These are phyloP conservation scores for Bruguiera gymnorhiza DNA, from an alignment of 345 rosid genomes.

Conservation along the genomic window DNA sequence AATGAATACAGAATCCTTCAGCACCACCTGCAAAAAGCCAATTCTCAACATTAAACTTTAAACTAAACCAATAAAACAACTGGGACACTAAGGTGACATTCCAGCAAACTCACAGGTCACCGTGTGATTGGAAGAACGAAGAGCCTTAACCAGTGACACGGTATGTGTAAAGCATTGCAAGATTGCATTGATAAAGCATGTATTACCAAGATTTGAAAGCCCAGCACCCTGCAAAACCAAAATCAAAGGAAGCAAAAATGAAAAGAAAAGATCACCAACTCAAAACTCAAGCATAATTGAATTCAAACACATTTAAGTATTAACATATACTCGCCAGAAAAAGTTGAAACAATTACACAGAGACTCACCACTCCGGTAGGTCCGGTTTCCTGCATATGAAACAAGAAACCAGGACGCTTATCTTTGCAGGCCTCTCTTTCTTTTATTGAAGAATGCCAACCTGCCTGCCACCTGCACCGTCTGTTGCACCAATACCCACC, in stretches of 20 bases:
- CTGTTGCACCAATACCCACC: too few species aligned
- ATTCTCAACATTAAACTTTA: constrained; percentile 12
- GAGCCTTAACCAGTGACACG: constrained; percentile 60
- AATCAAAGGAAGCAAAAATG: not conserved
- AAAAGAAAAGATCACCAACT: not conserved
- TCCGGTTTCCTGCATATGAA: not conserved
- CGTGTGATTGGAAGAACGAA: constrained; percentile 39
- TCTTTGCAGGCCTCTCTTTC: not conserved
- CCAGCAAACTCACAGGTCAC: constrained; percentile 43
- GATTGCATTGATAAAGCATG: constrained; percentile 79
- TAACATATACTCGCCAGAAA: too few species aligned
- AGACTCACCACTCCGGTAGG: constrained; percentile 24
- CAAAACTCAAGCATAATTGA: too few species aligned
- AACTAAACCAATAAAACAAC: not conserved
- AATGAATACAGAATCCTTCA: constrained; percentile 54
- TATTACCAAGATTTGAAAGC: constrained; percentile 76
- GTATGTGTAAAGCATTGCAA: constrained; percentile 92
- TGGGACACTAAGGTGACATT: not conserved
- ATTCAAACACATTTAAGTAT: not conserved
- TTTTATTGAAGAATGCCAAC: not conserved
- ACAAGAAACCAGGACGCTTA: not conserved
- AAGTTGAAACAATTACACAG: not conserved
- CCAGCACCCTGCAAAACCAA: constrained; percentile 73
- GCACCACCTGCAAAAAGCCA: constrained; percentile 43
- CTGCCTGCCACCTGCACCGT: too few species aligned